Base-by-base conservation (phyloP, 2,329 filamentous ascomycete species). In the Ascosphaera apis region DNA sequence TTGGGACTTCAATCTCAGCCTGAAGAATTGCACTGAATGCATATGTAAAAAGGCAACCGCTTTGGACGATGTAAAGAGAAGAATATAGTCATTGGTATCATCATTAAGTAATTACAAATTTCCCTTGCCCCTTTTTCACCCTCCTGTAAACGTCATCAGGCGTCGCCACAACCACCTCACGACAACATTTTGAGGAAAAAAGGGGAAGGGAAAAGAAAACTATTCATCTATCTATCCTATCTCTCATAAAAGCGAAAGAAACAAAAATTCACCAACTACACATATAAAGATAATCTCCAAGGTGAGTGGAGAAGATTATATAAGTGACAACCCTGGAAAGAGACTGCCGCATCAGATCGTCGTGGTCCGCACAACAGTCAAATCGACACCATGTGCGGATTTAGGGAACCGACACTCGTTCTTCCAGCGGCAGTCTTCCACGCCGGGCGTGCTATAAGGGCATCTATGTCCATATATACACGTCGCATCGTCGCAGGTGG, bases 381-480 rank as follows among this genome's bases (percentile, higher is more conserved):
- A 61, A 48, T 73, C 69, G 43, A 72, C 62, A 11, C 63, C 63
- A 47, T 75, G 70, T 40, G 71, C 58, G 39, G 65, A 62, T 12
- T 52, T 48, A 25, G 63, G 58, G 45, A 74, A 75, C 23, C 68
- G 63, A 55, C 70, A 75, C 36, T 55, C 57, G 4, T 65, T 60
- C 11, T 64, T 65, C 51, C 67, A 70, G 44, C 66, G 63, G 46
- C 70, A 74, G 13, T 57, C 60, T 46, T 63, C 64, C 35, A 54
- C 59, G 27, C 65, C 64, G 18, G 60, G 57, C 39, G 60, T 53
- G 23, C 57, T 59, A 41, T 67, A 66, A 13, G 67, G 67, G 45
- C 69, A 75, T 25, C 65, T 62, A 49, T 75, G 70, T 15, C 70
- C 70, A 45, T 72, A 73, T 36, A 73, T 72, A 51, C 70, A 75